These are phyloP conservation scores for Carex cristatella DNA, from an alignment of 176 grass and related monocot genomes.

Conservation along the genomic window DNA sequence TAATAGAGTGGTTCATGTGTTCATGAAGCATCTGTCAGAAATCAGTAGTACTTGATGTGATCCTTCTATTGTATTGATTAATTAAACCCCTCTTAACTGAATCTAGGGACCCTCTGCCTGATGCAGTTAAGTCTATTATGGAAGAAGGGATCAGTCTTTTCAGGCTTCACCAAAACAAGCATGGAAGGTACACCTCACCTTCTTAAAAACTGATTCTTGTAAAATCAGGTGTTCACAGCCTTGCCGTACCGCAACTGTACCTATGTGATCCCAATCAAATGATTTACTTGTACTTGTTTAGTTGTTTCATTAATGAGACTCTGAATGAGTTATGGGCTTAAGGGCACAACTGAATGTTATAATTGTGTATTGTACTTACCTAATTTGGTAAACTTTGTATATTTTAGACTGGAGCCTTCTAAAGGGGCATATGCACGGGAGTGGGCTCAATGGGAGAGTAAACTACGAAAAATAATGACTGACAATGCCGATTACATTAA, in stretches of 20 bases:
- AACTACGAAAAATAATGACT: conserved; percentile 45
- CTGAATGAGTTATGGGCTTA: conserved; percentile 17
- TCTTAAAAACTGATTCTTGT: not conserved
- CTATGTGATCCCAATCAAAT: not conserved
- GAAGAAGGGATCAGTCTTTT: conserved; percentile 86
- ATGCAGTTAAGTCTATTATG: conserved; percentile 54
- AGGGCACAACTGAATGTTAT: conserved; percentile 27
- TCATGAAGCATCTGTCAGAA: not conserved
- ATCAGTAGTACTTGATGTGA: conserved; percentile 7
- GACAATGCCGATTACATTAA: conserved; percentile 70
- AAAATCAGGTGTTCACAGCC: not conserved
- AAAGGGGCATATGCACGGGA: conserved; percentile 91
- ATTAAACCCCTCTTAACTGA: conserved; percentile 14
- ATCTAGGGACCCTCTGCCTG: conserved; percentile 63
- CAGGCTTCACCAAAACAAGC: conserved; percentile 71
- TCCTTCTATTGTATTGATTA: not conserved
- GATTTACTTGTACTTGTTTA: not conserved
- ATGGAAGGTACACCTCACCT: conserved; percentile 67
- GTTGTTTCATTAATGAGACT: conserved; percentile 10
- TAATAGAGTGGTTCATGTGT: not conserved
- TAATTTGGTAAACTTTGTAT: not conserved
- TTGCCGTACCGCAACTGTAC: not conserved
- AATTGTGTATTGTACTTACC: not conserved
- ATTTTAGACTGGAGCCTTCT: conserved; percentile 63
- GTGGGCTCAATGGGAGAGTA: conserved; percentile 84